Base-by-base conservation (phyloP, 768 basidiomycete species). In the Leccinum truebloodii region DNA sequence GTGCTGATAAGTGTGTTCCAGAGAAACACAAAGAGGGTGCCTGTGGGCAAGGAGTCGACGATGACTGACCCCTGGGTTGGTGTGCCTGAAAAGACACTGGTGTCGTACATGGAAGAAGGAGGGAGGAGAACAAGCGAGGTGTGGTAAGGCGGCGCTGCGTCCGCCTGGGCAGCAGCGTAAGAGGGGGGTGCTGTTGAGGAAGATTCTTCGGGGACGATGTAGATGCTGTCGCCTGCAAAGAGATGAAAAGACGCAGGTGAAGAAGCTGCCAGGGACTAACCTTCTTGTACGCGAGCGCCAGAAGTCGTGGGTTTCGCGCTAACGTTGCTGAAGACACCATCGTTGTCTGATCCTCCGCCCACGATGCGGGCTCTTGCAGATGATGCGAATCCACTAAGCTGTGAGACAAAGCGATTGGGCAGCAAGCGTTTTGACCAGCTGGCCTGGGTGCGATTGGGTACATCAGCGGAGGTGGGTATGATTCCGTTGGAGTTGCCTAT, bases 71-170 rank as follows among this genome's bases (percentile, higher is more conserved):
- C 89, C 50, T 72, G 73, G 6, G 65, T 61, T 54, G 63, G 63
- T 26, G 67, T 32, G 35, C 69, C 65, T 30, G 84, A 72, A 16
- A 87, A 78, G 16, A 85, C 74, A 63, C 84, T 87, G 37, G 68
- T 26, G 20, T 71, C 64, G 16, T 66, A 71, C 18, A 63, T 37
- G 12, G 58, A 48, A 10, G 65, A 62, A 4, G 73, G 65, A 9
- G 95, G 94, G 7, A 95, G 88, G 71, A 98, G 92, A n/a, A 98
- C 86, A 3, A 94, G 95, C 2, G 94, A 97, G 66, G 98, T 96
- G 87, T 94, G 98, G 75, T 99, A 99, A 1, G 95, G 92, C 4
- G 97, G 97, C 7, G 94, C 95, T n/a, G 94, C 87, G 74, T 99
- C 97, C 16, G 91, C 87, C 71, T 95, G 88, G 10, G 97, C 97